Percentiles rank a stretch among this genome's conserved stretches.
phyloP scores from a whole-genome alignment of 768 basidiomycete genomes.

The Lyophyllum atratum region DNA sequence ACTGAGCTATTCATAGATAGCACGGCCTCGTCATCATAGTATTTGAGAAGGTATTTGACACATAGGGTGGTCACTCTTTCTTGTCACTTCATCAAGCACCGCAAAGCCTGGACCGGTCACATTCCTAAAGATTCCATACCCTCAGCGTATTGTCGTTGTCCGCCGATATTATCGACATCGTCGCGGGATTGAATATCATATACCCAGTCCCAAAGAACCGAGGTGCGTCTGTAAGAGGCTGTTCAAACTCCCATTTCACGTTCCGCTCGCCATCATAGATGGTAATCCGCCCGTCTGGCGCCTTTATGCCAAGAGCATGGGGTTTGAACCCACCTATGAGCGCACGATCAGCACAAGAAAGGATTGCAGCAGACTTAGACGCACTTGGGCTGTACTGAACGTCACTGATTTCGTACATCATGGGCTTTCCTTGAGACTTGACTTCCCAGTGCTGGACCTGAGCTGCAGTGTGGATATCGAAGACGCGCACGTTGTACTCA shows the following conservation, averaged over 20 bases:
- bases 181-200: background rate
- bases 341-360: background rate
- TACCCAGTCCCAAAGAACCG: background rate
- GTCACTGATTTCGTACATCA: background rate
- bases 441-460: background rate
- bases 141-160: background rate
- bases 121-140: background rate
- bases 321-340: background rate
- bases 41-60: no score
- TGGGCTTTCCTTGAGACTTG: background rate
- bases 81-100: no score
- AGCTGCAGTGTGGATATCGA: background rate
- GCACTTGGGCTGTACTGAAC: background rate
- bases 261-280: background rate
- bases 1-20: no score
- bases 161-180: background rate
- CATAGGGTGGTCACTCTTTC: no score
- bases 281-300: background rate
- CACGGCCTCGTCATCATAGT: no score
- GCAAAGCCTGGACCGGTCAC: no score
- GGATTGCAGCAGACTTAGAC: background rate
- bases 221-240: background rate
- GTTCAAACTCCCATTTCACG: conserved; percentile 3
- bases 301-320: background rate
- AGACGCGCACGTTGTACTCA: background rate